phyloP scores from a whole-genome alignment of 352 stramenopile genomes.

The Globisporangium viniferum region DNA sequence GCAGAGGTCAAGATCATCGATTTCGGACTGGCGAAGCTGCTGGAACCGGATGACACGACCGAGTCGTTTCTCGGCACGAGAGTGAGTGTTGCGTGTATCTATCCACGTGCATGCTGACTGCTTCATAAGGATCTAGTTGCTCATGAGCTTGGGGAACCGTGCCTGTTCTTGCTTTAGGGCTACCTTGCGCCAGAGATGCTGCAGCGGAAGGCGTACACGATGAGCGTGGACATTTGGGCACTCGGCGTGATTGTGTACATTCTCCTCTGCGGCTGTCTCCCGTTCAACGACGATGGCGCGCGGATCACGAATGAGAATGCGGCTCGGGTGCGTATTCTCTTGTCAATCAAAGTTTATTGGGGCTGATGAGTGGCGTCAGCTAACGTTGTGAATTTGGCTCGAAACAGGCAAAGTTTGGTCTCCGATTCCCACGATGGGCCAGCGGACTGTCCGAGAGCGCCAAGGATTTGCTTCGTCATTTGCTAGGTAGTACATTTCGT shows the following conservation, averaged over 20 bases:
- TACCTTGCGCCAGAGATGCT: constrained; percentile 99
- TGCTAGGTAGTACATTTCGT: constrained; percentile 55
- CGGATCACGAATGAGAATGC: constrained; percentile 78
- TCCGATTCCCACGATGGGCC: constrained; percentile 94
- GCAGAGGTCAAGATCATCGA: constrained; percentile 98
- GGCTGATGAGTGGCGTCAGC: too few species aligned
- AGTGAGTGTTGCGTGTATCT: constrained; percentile 18
- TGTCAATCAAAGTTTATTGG: neutral
- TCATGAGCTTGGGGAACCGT: neutral
- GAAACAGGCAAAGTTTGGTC: constrained; percentile 87
- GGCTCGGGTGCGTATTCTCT: constrained; percentile 45
- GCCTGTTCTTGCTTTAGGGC: constrained; percentile 41
- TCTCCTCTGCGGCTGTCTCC: constrained; percentile 95
- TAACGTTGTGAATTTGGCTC: neutral
- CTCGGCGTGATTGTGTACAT: constrained; percentile 98
- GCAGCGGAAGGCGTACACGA: constrained; percentile 95
- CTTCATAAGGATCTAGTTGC: neutral
- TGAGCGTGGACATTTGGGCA: constrained; percentile 97
- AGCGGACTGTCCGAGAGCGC: constrained; percentile 79
- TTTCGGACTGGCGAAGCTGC: constrained; percentile 96
- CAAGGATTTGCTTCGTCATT: constrained; percentile 80
- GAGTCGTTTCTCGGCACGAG: constrained; percentile 81
- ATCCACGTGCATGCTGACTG: neutral
- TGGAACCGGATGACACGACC: constrained; percentile 80
- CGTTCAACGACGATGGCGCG: constrained; percentile 97